Evolutionary conservation across 495 filamentous ascomycete genomes (phyloP), one percentile per base, ranked within the genome.

Genomic region (Penicillium silybi): DNA sequence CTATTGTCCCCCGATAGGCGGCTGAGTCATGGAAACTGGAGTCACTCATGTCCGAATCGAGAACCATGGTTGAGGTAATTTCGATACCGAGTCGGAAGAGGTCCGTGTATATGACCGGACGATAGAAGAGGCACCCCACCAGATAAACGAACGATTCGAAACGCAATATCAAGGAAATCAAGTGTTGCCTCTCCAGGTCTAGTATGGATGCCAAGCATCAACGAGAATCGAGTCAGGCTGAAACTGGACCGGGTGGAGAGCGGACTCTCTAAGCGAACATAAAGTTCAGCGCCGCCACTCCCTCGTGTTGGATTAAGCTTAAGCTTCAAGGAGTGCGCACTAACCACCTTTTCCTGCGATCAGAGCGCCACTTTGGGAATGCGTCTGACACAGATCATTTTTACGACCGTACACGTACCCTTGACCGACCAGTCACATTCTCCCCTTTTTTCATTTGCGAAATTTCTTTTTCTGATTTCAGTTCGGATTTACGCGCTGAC

Each of bases 231-330:
- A 41, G 35, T 18, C 16, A 38, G 39, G 41, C 44, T 50, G 44
- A 51, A 57, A 53, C 46, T 56, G 54, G 49, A 48, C 42, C 34
- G 25, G 42, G 27, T 46, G 54, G 53, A 51, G 53, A 47, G 35
- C 50, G 45, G 52, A 35, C 51, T 61, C 56, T 65, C 59, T 73
- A 71, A 73, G 70, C 70, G 67, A 71, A 67, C 66, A 71, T 71
- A 73, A 68, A 69, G 67, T 71, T 64, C 63, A 60, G 62, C 62
- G 62, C 52, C 59, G 52, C 47, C 44, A 2, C 45, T 67, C 70
- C 26, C 73, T 76, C 73, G 73, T 76, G 73, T 76, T 68, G 70
- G 70, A 74, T 76, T 76, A 76, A 76, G 73, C 73, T 76, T 76
- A 76, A 76, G 71, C 67, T 73, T 67, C 64, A 62, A 44, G 58